phyloP scores from a whole-genome alignment of 108 stramenopile species.

The Fragilariopsis cylindrus region DNA sequence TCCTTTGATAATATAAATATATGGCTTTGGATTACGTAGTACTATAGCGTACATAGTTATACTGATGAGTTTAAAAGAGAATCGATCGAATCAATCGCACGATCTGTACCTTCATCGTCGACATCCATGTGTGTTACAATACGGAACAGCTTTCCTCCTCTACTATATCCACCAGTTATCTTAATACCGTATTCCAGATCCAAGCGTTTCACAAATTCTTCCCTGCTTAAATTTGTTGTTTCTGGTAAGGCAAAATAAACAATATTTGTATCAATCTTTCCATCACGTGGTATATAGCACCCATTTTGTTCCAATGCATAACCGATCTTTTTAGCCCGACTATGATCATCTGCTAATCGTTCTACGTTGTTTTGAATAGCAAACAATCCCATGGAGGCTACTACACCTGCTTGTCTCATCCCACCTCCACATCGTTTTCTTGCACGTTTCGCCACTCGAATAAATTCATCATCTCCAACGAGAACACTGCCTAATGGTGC shows the following conservation, averaged over 20 bases:
- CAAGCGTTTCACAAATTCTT: slow-evolving; percentile 47
- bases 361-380: slow-evolving; percentile 83
- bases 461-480: slow-evolving; percentile 77
- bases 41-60: background rate
- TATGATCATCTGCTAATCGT: slow-evolving; percentile 87
- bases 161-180: slow-evolving; percentile 69
- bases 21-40: too few species aligned
- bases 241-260: slow-evolving; percentile 82
- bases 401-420: slow-evolving; percentile 94
- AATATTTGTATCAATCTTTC: slow-evolving; percentile 80
- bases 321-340: slow-evolving; percentile 61
- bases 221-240: slow-evolving; percentile 38
- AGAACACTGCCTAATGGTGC: slow-evolving; percentile 94
- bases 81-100: slow-evolving; percentile 45
- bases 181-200: slow-evolving; percentile 59
- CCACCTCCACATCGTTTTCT: slow-evolving; percentile 96
- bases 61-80: slow-evolving; percentile 5
- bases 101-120: slow-evolving; percentile 58
- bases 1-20: too few species aligned
- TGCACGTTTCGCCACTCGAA: slow-evolving; percentile 80
- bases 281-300: slow-evolving; percentile 55
- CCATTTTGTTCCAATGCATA: slow-evolving; percentile 52
- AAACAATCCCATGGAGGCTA: slow-evolving; percentile 90
- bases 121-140: slow-evolving; percentile 74
- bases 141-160: slow-evolving; percentile 72